Evolutionary conservation across 179 eudicot species (phyloP).

Genomic region (Vitellaria paradoxa): DNA sequence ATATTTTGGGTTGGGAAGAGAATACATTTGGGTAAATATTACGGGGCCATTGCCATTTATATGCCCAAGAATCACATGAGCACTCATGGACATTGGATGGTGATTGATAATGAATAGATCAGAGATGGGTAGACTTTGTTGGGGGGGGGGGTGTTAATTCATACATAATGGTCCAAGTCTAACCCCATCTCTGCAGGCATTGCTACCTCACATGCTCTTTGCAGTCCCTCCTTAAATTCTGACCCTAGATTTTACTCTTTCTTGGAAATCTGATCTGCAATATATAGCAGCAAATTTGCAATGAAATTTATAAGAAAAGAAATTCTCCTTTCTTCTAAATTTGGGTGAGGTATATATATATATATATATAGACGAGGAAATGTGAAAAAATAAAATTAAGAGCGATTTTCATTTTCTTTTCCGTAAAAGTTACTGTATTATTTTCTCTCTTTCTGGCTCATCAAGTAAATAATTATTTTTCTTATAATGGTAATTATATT

Average conservation of each 20-base stretch:
- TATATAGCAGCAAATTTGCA: background rate
- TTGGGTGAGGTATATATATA: too few relatives aligned
- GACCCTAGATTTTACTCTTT: constrained; percentile 7
- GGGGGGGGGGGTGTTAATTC: background rate
- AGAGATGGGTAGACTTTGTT: background rate
- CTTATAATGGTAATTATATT: too few relatives aligned
- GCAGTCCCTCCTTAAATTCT: background rate
- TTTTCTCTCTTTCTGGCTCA: too few relatives aligned
- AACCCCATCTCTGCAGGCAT: background rate
- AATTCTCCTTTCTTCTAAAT: background rate
- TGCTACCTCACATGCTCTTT: background rate
- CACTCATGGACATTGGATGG: background rate
- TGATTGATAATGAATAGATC: constrained; percentile 2
- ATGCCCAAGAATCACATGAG: background rate
- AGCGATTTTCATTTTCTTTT: too few relatives aligned
- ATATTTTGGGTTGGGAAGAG: background rate
- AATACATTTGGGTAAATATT: background rate
- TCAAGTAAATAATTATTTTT: too few relatives aligned
- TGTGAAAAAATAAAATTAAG: too few relatives aligned
- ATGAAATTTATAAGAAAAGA: background rate
- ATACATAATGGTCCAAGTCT: background rate
- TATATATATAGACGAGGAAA: too few relatives aligned
- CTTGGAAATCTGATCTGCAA: background rate
- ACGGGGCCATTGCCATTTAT: constrained; percentile 14
- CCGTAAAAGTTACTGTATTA: too few relatives aligned